Evolutionary conservation across 768 basidiomycete genomes (phyloP).

Genomic region (Gloeopeniophorella convolvens): DNA sequence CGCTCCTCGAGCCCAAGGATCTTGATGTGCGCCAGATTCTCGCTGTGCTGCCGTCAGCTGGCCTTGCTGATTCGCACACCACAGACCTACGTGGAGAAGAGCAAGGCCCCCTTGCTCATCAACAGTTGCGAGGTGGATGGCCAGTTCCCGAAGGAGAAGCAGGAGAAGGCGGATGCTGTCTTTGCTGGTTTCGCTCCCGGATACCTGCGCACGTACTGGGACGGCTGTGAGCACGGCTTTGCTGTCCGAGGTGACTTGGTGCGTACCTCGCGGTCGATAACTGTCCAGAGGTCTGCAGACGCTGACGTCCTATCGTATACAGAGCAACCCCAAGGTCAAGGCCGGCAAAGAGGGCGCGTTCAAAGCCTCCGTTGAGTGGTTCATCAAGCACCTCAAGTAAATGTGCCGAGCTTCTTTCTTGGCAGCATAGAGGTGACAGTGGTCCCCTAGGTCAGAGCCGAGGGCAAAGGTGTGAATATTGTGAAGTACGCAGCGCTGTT

Average conservation of each 20-base stretch:
- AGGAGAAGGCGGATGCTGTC: constrained; percentile 32
- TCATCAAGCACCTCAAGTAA: constrained; percentile 29
- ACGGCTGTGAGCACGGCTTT: constrained; percentile 42
- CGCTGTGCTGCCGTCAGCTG: neutral
- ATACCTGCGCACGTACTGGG: constrained; percentile 31
- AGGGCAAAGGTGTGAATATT: too few relatives aligned
- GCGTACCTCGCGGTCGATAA: constrained; percentile 8
- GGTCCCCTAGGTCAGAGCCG: too few relatives aligned
- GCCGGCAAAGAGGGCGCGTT: constrained; percentile 38
- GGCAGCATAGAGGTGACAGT: too few relatives aligned
- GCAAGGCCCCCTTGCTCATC: constrained; percentile 38
- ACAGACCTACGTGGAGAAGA: constrained; percentile 29
- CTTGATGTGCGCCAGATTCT: constrained; percentile 28
- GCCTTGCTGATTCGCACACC: neutral
- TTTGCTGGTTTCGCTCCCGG: constrained; percentile 34
- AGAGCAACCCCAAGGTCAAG: constrained; percentile 28
- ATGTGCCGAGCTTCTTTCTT: too few relatives aligned
- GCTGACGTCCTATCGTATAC: constrained; percentile 26
- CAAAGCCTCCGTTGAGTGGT: constrained; percentile 31
- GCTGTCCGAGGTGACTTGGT: constrained; percentile 32
- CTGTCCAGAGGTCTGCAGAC: constrained; percentile 15
- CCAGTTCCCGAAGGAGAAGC: constrained; percentile 30
- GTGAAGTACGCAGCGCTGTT: too few relatives aligned
- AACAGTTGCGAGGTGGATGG: constrained; percentile 34
- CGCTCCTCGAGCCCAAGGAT: constrained; percentile 34